phyloP scores from a whole-genome alignment of 768 basidiomycete genomes.

The Calvatia gigantea region DNA sequence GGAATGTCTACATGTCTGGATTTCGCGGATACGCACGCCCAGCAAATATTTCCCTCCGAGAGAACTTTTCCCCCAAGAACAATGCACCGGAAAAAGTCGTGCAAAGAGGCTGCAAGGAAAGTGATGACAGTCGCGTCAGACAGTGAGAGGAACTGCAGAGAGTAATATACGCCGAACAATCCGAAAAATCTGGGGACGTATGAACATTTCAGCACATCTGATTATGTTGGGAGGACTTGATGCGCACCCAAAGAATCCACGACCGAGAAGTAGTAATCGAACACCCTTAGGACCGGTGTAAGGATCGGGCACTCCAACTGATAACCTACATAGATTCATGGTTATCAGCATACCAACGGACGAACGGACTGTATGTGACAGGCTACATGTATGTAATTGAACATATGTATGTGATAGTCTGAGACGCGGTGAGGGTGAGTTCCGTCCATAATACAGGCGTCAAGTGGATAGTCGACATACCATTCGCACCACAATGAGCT shows the following conservation, averaged over 20 bases:
- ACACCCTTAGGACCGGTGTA: conserved; percentile 69
- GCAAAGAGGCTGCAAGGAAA: conserved; percentile 67
- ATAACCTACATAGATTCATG: conserved; percentile 31
- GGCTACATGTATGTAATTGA: conserved; percentile 16
- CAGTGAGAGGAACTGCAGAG: conserved; percentile 70
- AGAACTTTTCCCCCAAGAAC: conserved; percentile 58
- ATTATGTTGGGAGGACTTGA: not conserved
- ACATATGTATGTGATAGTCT: conserved; percentile 16
- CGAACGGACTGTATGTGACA: no score
- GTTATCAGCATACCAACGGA: conserved; percentile 7
- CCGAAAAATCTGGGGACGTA: conserved; percentile 57
- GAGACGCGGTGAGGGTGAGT: not conserved
- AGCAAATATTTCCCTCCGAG: conserved; percentile 50
- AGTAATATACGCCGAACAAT: conserved; percentile 65
- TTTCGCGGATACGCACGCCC: conserved; percentile 28
- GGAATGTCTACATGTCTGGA: not conserved
- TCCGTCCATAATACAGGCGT: not conserved
- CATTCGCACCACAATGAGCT: conserved; percentile 18
- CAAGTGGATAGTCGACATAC: not conserved
- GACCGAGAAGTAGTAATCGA: conserved; percentile 47
- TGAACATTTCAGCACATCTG: not conserved
- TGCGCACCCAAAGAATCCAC: conserved; percentile 64
- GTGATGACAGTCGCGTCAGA: conserved; percentile 77
- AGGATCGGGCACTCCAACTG: conserved; percentile 48
- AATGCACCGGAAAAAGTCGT: conserved; percentile 61